Percentiles rank a stretch among this genome's conserved stretches.
phyloP scores from a whole-genome alignment of 305 asterid species.

The Caryopteris hybrid region DNA sequence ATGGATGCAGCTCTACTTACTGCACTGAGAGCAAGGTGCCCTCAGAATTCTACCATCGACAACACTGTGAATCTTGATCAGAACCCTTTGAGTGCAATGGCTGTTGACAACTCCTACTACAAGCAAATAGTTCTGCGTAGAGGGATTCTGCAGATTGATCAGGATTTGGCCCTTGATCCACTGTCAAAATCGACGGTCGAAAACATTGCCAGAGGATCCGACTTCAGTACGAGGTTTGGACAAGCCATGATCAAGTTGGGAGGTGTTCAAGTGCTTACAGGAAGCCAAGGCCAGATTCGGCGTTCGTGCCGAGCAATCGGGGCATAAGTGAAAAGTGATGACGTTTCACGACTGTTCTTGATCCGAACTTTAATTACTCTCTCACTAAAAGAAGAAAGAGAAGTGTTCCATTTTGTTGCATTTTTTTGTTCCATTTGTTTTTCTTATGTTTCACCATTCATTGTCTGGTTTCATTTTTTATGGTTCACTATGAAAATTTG shows the following conservation, averaged over 20 bases:
- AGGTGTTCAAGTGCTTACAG: constrained; percentile 40
- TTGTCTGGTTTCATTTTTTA: no score
- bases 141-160: constrained; percentile 60
- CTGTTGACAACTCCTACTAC: constrained; percentile 49
- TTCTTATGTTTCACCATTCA: no score
- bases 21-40: constrained; percentile 27
- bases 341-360: no score
- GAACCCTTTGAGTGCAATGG: constrained; percentile 32
- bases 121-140: constrained; percentile 31
- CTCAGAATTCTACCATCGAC: constrained; percentile 25
- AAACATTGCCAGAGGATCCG: constrained; percentile 25
- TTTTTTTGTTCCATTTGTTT: no score
- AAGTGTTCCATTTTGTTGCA: no score
- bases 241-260: constrained; percentile 64
- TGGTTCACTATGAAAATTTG: no score
- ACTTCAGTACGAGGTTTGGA: constrained; percentile 40
- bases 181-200: constrained; percentile 24
- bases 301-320: constrained; percentile 28
- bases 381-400: no score
- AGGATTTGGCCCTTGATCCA: constrained; percentile 47
- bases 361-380: no score
- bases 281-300: constrained; percentile 41
- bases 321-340: no score
- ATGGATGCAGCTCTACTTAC: constrained; percentile 36
- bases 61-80: constrained; percentile 41